These are phyloP conservation scores for Penstemon davidsonii DNA, from an alignment of 257 asterid genomes.

Conservation along the genomic window DNA sequence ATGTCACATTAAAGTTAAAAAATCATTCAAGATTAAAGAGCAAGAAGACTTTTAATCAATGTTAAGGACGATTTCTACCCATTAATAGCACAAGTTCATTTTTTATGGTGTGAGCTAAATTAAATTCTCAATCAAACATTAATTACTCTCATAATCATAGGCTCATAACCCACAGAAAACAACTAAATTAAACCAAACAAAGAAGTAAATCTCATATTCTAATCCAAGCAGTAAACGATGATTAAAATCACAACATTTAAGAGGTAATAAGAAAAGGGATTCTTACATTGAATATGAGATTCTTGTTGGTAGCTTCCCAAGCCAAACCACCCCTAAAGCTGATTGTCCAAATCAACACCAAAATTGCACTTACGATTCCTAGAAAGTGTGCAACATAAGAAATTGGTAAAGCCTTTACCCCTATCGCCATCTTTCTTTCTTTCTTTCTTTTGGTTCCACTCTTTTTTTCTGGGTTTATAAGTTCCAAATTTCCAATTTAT, in stretches of 20 bases:
- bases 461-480: slow-evolving; percentile 13
- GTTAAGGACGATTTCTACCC: neutral
- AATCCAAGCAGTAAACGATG: neutral
- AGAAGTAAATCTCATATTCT: neutral
- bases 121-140: neutral
- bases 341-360: slow-evolving; percentile 78
- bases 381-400: slow-evolving; percentile 66
- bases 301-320: slow-evolving; percentile 75
- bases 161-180: neutral
- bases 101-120: no score
- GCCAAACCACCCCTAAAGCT: slow-evolving; percentile 94
- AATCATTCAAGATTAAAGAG: neutral
- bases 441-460: neutral
- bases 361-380: slow-evolving; percentile 50
- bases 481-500: slow-evolving; percentile 7
- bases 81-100: no score
- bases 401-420: slow-evolving; percentile 61
- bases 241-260: no score
- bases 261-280: neutral
- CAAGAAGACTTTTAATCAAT: neutral
- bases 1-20: neutral
- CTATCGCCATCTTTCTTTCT: slow-evolving; percentile 50
- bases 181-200: neutral
- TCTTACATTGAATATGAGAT: slow-evolving; percentile 82
- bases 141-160: neutral